These are phyloP conservation scores for Fraxinus cuspidata DNA, from an alignment of 257 asterid species.

Conservation along the genomic window DNA sequence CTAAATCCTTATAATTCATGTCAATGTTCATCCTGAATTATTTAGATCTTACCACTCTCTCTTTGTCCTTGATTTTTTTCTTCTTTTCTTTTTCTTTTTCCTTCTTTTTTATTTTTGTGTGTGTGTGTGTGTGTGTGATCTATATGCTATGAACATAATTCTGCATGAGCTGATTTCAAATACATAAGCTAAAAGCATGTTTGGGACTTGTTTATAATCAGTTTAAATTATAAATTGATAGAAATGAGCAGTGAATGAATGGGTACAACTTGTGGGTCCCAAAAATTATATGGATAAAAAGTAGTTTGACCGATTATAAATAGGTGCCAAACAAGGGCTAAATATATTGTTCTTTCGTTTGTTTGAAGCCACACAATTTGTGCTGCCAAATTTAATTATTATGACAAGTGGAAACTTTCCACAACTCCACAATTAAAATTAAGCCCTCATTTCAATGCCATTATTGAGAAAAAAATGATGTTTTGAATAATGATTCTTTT, in stretches of 20 bases:
- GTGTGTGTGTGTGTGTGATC: not conserved
- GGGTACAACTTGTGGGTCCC: no score
- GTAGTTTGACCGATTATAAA: no score
- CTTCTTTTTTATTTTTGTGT: no score
- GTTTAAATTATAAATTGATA: no score
- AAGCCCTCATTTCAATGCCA: no score
- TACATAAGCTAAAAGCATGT: not conserved
- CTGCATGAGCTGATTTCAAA: not conserved
- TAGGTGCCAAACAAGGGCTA: no score
- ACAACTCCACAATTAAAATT: not conserved
- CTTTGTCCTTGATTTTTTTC: not conserved
- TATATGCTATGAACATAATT: not conserved
- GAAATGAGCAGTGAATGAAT: no score
- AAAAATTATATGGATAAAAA: no score
- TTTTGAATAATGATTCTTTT: no score
- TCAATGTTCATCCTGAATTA: not conserved
- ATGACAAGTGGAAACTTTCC: not conserved
- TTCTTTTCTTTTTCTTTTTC: no score
- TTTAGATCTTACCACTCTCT: not conserved
- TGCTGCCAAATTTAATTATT: not conserved
- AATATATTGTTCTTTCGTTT: not conserved
- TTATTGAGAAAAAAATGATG: no score
- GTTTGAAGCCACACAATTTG: not conserved
- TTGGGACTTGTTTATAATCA: no score
- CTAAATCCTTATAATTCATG: not conserved